Base-by-base conservation (phyloP, 108 stramenopile species). In the Skeletonema menzelii region DNA sequence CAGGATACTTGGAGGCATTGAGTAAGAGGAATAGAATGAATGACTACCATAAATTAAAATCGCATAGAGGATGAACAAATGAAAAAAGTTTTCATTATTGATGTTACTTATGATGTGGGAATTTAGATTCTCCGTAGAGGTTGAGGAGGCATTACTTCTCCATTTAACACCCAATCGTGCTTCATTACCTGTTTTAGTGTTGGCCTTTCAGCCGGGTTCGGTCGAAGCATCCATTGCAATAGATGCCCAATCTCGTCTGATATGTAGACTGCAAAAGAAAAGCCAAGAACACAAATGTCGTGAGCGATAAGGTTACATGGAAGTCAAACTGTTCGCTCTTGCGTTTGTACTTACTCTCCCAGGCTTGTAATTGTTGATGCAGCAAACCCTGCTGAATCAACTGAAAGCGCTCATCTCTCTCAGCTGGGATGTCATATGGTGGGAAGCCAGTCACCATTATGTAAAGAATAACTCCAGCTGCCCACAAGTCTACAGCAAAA, bases 371-470 rank as follows among this genome's bases (percentile, higher is more conserved):
- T 73, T 95, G 91, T 78, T 65, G 55, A 87, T 70, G 63, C 96
- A 65, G 15, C 81, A 70, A 31, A 94, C 91, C 28, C 73, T 72
- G 35, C 1, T 79, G 76, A 77, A 96, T 95, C 17, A 96, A 83
- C 17, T 86, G 84, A 81, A 92, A 97, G 24, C 94, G 79, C 53
- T 88, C 84, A 71, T 97, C 95, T 14, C 85, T 73, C 61, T 64
- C 69, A 8, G 75, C 63, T 11, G 95, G 92, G 24, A 84, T 78
- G 42, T 97, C 97, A 68, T 95, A 95, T 7, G 95, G 92, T 15
- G 97, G 97, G 59, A 97, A 96, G 13, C 97, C 97, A 59, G 95
- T 96, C 20, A 96, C 60, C 91, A 96, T 94, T 37, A 97, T 97
- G 86, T 97, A 98, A 17, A 98, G 84, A 63, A 97, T 96, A 22